Conservation (phyloP, 169 alveolate species). For the Eimeria sp. region DNA sequence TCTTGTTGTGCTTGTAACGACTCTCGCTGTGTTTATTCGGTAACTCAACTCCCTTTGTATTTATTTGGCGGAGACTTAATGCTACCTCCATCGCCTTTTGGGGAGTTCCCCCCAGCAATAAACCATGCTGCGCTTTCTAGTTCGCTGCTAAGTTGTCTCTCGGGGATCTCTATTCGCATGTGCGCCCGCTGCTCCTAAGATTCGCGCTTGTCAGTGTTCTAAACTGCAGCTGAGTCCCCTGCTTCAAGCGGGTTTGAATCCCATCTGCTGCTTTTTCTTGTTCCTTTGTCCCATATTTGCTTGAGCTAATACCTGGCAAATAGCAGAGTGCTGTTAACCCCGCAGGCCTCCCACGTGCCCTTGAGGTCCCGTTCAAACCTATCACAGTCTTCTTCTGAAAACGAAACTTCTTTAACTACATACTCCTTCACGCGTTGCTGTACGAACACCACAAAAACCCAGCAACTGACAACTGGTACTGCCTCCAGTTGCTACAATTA, state of each 20-base stretch:
- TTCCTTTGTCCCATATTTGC: background rate
- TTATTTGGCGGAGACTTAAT: background rate
- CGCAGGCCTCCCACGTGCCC: conserved; percentile 83
- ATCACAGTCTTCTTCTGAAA: conserved; percentile 60
- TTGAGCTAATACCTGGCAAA: conserved; percentile 75
- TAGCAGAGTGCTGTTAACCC: conserved; percentile 78
- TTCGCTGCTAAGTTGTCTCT: background rate
- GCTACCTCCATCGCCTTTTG: background rate
- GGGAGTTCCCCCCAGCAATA: background rate
- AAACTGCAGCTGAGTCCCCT: background rate
- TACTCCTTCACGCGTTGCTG: conserved; percentile 71
- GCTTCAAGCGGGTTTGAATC: background rate
- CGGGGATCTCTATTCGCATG: background rate
- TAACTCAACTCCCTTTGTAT: background rate
- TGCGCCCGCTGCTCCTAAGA: background rate
- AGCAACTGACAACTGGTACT: background rate
- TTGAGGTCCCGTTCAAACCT: conserved; percentile 76
- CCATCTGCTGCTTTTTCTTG: background rate
- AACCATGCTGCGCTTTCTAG: background rate
- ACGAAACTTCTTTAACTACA: conserved; percentile 50
- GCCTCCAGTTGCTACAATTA: background rate
- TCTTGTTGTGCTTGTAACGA: background rate
- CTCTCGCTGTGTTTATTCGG: background rate
- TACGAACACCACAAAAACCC: background rate
- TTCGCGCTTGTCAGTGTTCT: background rate